Evolutionary conservation across 2,329 filamentous ascomycete genomes (phyloP), one percentile per base, ranked within the genome.

Genomic region (Cladophialophora immunda): DNA sequence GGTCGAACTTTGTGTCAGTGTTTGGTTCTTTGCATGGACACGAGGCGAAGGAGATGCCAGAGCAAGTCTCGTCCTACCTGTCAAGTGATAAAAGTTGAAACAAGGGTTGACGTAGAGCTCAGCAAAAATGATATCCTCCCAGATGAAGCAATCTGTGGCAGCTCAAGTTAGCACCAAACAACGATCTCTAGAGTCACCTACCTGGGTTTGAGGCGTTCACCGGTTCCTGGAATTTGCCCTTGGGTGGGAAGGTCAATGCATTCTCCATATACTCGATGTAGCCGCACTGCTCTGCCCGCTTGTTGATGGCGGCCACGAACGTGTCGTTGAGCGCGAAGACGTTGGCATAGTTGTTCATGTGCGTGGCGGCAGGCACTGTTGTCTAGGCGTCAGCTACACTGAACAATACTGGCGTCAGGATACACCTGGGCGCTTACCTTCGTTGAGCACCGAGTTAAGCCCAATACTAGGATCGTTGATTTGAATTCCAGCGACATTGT

Each of bases 1-100:
- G 3, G 6, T 25, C 45, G 15, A 3, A 13, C 19, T 15, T 50
- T 13, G n/a, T 9, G 32, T 55, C n/a, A 55, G 15, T 55, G 19
- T n/a, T 11, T 11, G 2, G 53, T 55, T 19, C 22, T 5, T 19
- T 50, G 8, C 45, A 11, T 25, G 7, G 22, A 22, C 19, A 25
- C 45, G 11, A 27, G 5, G 8, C 4, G 19, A 19, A 15, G 15
- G 53, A 27, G 5, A 27, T n/a, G 13, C n/a, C 32, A 22, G 36
- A 13, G 27, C 5, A 19, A 19, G 22, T 5, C 17, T 9, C 3
- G 27, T 25, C 60, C 27, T 36, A 62, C 60, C 60, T 30, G 60
- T 62, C 60, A 62, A 85, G 53, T 91, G 86, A 78, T 94, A 94
- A 7, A 91, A 81, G 76, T 93, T 88, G 79, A 91, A 95, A 81